A percentile compares a stretch with the other conserved stretches of the same genome.
phyloP scores from a whole-genome alignment of 1,284 basidiomycete genomes.

The Coniophora puteana region DNA sequence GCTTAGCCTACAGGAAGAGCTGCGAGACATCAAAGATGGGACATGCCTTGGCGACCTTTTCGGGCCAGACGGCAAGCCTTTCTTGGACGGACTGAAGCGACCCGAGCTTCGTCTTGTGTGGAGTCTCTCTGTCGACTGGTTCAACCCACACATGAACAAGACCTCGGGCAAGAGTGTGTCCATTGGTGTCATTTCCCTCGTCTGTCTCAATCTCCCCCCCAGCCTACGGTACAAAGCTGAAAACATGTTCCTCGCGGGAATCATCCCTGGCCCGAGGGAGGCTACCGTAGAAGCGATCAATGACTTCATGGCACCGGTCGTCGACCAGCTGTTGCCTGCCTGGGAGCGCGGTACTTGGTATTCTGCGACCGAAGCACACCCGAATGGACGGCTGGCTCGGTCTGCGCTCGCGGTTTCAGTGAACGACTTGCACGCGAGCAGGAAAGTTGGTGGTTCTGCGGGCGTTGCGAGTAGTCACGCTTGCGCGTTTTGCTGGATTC shows the following conservation, averaged over 20 bases:
- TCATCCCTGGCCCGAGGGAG: constrained; percentile 34
- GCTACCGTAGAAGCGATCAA: constrained; percentile 31
- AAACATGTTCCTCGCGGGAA: constrained; percentile 26
- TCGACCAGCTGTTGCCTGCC: constrained; percentile 26
- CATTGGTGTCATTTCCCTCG: constrained; percentile 32
- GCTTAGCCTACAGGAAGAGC: too few species aligned
- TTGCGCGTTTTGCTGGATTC: constrained; percentile 15
- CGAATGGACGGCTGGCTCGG: constrained; percentile 21
- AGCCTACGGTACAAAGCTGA: constrained; percentile 21
- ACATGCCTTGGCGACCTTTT: too few species aligned
- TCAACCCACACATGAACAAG: too few species aligned
- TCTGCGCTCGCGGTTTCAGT: constrained; percentile 24
- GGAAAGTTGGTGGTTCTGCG: constrained; percentile 20
- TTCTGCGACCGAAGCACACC: constrained; percentile 20
- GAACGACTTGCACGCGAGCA: constrained; percentile 29
- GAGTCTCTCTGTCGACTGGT: too few species aligned
- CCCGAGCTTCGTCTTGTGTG: too few species aligned
- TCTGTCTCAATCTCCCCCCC: constrained; percentile 28
- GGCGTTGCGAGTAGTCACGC: constrained; percentile 7
- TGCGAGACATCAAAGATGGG: too few species aligned
- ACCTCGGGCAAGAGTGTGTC: too few species aligned
- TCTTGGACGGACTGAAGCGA: too few species aligned
- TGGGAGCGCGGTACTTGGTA: constrained; percentile 29
- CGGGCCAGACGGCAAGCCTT: too few species aligned
- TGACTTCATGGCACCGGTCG: constrained; percentile 29